Percentiles rank a stretch among this genome's conserved stretches.
Evolutionary conservation across 1,284 basidiomycete species (phyloP).

Genomic region (Tranzscheliella williamsii): DNA sequence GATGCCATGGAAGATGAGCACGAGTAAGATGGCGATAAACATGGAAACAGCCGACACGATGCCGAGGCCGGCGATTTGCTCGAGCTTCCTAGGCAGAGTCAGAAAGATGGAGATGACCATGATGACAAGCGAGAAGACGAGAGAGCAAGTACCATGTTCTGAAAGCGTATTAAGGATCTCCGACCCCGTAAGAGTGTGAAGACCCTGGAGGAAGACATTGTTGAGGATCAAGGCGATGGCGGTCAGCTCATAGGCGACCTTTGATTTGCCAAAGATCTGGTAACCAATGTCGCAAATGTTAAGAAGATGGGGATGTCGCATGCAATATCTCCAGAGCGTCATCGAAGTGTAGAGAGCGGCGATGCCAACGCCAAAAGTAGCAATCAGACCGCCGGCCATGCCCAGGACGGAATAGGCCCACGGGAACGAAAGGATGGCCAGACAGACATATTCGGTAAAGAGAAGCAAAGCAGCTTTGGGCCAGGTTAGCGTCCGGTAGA

Average conservation of each 20-base stretch:
- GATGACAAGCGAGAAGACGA: conserved; percentile 65
- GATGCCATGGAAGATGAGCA: conserved; percentile 43
- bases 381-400: conserved; percentile 52
- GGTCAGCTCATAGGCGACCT: conserved; percentile 65
- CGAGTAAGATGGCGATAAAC: conserved; percentile 50
- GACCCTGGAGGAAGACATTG: conserved; percentile 51
- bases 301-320: conserved; percentile 66
- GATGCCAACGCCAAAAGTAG: conserved; percentile 47
- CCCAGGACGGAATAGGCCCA: conserved; percentile 49
- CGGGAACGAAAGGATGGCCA: conserved; percentile 52
- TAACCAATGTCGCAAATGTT: conserved; percentile 71
- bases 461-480: conserved; percentile 44
- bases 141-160: conserved; percentile 67
- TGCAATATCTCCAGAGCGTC: conserved; percentile 67
- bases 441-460: conserved; percentile 53
- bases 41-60: conserved; percentile 52
- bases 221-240: conserved; percentile 48
- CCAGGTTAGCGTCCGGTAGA: conserved; percentile 48
- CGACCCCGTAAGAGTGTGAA: conserved; percentile 59
- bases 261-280: conserved; percentile 65
- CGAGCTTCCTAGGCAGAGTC: conserved; percentile 50
- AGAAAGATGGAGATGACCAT: conserved; percentile 46
- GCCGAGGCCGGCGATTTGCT: conserved; percentile 49
- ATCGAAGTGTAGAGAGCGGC: conserved; percentile 51
- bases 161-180: conserved; percentile 68